Evolutionary conservation across 306 rosid species (phyloP).

Genomic region (Clitoria ternatea): DNA sequence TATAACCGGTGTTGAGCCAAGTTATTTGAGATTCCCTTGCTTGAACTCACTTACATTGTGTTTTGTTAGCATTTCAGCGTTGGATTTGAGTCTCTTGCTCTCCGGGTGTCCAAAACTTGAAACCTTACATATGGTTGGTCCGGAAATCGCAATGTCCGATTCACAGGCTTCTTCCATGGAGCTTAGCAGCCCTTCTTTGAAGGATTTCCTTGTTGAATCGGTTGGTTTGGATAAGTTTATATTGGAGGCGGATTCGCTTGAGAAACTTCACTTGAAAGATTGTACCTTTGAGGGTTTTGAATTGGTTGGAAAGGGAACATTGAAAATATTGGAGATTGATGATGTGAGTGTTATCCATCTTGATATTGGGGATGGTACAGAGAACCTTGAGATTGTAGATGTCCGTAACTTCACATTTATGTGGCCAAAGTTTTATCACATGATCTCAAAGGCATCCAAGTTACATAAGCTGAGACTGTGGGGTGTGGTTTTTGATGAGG

Average conservation of each 20-base stretch:
- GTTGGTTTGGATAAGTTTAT: conserved; percentile 47
- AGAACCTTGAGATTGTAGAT: conserved; percentile 75
- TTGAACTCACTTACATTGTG: conserved; percentile 57
- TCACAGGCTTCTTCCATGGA: conserved; percentile 50
- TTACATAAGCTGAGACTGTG: conserved; percentile 60
- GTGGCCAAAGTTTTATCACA: conserved; percentile 73
- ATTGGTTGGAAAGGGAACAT: conserved; percentile 53
- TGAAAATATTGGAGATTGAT: conserved; percentile 59
- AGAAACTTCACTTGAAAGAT: conserved; percentile 52
- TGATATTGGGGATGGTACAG: conserved; percentile 62
- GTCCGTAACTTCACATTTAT: conserved; percentile 62
- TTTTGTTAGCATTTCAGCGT: conserved; percentile 49
- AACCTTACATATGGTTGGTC: conserved; percentile 42
- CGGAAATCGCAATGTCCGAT: conserved; percentile 58
- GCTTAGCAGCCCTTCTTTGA: conserved; percentile 55
- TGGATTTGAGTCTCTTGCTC: conserved; percentile 68
- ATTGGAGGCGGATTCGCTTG: conserved; percentile 55
- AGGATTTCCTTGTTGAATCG: conserved; percentile 49
- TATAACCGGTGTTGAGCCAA: conserved; percentile 55
- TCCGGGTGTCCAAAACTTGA: conserved; percentile 64
- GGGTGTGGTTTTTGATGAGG: conserved; percentile 63
- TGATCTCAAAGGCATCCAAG: conserved; percentile 68
- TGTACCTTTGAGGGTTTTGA: conserved; percentile 56
- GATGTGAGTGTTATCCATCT: conserved; percentile 67
- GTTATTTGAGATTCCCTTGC: conserved; percentile 62